Evolutionary conservation across 1,139 yeast genomes (phyloP), one percentile per base, ranked within the genome.

Genomic region (Candida buenavistaensis): DNA sequence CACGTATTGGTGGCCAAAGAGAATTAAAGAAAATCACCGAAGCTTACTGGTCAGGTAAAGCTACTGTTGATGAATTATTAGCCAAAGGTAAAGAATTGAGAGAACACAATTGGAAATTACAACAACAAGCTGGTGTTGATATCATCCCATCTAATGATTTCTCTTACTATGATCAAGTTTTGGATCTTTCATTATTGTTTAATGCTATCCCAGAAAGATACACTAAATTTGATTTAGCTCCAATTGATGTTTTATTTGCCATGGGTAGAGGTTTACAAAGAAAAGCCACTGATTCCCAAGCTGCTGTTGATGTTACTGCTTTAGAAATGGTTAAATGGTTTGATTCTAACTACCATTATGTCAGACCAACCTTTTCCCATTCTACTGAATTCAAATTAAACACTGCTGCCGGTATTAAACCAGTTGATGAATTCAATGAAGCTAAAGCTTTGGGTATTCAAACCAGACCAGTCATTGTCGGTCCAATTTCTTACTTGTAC

Each of bases 201-300:
- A 92, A 92, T 61, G 97, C 83, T 52, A 80, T 92, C 62, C 98
- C 98, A 62, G 95, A 87, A 56, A 85, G 97, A 73, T 92, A 92
- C 84, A 75, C 90, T 71, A 86, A 92, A 78, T 87, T 77, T 72
- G 80, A 84, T 59, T 80, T 92, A 63, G 81, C 90, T 48, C 83
- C 90, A 64, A 77, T 92, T 56, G 98, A 92, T 69, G 88, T 89
- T 48, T 74, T 87, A 60, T 92, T 92, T 65, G 98, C 98, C 60
- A 94, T 92, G 98, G 98, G 97, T 71, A 89, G 98, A 81, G 98
- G 98, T 82, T 80, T 92, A 66, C 98, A 94, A 78, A 87, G 94
- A 74, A 82, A 85, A 71, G 96, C 95, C 52, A 85, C 94, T 51
- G 96, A 85, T 53, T 64, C 90, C 52, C 65, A 81, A 45, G 78